phyloP scores from a whole-genome alignment of 495 filamentous ascomycete species.

The Daldinia decipiens region DNA sequence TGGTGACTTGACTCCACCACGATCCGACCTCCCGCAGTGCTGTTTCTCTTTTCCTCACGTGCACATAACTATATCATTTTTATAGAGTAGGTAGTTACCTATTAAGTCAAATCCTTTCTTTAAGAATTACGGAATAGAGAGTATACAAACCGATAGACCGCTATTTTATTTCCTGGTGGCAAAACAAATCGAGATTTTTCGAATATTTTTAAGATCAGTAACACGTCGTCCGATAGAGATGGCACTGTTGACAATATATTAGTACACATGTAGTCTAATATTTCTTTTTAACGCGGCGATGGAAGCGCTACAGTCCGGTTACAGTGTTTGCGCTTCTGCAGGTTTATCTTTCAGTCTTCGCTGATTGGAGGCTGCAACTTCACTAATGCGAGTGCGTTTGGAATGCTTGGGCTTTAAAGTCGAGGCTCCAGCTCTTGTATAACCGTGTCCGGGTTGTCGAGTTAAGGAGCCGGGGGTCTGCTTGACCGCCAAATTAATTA shows the following conservation, averaged over 20 bases:
- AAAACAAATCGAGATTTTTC: background rate
- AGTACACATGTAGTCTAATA: background rate
- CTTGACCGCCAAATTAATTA: constrained; percentile 38
- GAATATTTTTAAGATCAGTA: background rate
- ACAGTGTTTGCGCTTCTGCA: constrained; percentile 48
- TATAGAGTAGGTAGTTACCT: constrained; percentile 1
- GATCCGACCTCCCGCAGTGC: constrained; percentile 27
- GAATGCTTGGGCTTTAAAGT: constrained; percentile 26
- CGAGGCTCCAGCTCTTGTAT: constrained; percentile 29
- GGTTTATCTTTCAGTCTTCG: constrained; percentile 46
- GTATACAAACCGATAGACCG: background rate
- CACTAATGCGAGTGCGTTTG: constrained; percentile 40
- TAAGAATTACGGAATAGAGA: background rate
- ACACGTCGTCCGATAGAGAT: background rate
- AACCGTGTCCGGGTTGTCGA: constrained; percentile 10
- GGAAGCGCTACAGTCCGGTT: constrained; percentile 39
- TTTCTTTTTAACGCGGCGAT: constrained; percentile 29
- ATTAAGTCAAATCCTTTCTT: background rate
- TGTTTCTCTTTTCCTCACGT: background rate
- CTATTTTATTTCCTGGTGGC: background rate
- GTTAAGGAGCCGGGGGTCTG: constrained; percentile 14
- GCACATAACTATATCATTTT: background rate
- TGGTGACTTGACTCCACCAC: constrained; percentile 37
- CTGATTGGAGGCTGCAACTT: constrained; percentile 42
- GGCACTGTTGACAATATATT: constrained; percentile 5